Evolutionary conservation across 2,329 filamentous ascomycete genomes (phyloP).

Genomic region (Aspergillus hortae): DNA sequence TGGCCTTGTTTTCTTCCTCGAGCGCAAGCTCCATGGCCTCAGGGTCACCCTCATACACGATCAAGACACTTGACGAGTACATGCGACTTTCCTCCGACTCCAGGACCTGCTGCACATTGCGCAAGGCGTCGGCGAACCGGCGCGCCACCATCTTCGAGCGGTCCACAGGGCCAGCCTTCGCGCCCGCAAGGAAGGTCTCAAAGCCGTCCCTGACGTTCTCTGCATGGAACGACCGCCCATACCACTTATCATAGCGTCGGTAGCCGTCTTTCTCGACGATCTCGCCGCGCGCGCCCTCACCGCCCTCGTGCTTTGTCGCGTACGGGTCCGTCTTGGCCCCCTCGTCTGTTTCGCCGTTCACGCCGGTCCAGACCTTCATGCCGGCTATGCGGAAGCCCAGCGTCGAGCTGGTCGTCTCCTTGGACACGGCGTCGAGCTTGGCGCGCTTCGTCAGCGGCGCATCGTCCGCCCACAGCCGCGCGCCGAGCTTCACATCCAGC

Average conservation of each 20-base stretch:
- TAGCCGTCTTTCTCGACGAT: constrained; percentile 51
- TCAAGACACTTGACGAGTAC: constrained; percentile 63
- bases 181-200: constrained; percentile 52
- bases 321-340: constrained; percentile 32
- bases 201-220: constrained; percentile 58
- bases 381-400: constrained; percentile 64
- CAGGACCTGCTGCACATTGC: constrained; percentile 45
- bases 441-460: constrained; percentile 56
- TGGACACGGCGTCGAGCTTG: constrained; percentile 57
- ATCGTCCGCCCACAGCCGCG: constrained; percentile 77
- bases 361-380: constrained; percentile 57
- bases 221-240: constrained; percentile 57
- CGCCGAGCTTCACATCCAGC: constrained; percentile 86
- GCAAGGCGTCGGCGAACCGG: constrained; percentile 41
- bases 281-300: constrained; percentile 43
- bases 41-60: constrained; percentile 64
- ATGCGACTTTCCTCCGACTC: constrained; percentile 61
- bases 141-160: constrained; percentile 43
- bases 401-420: constrained; percentile 56
- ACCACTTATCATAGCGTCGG: constrained; percentile 63
- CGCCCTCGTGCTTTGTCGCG: constrained; percentile 41
- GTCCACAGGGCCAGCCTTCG: constrained; percentile 38
- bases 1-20: constrained; percentile 40
- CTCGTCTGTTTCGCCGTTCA: constrained; percentile 29
- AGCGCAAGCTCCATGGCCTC: constrained; percentile 52